A percentile compares a stretch with the other conserved stretches of the same genome.
phyloP scores from a whole-genome alignment of 345 rosid species.

The Gossypium thurberi region DNA sequence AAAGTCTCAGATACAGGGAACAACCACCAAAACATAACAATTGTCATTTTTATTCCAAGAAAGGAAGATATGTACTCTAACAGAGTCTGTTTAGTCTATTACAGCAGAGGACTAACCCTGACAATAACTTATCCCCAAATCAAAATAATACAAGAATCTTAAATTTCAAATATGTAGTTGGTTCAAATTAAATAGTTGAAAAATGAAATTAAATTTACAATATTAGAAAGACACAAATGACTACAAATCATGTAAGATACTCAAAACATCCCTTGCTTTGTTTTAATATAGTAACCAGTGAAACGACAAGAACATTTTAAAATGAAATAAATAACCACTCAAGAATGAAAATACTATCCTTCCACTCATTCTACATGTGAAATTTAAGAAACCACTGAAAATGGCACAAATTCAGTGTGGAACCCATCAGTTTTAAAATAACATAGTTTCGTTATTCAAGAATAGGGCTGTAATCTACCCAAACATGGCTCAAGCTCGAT shows the following conservation, averaged over 20 bases:
- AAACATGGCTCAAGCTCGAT: not conserved
- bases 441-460: not conserved
- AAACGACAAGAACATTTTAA: not conserved
- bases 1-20: constrained; percentile 1
- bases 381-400: not conserved
- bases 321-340: not conserved
- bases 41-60: not conserved
- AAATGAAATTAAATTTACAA: not conserved
- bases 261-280: too few relatives aligned
- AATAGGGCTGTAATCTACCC: not conserved
- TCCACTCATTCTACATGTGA: not conserved
- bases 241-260: too few relatives aligned
- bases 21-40: not conserved
- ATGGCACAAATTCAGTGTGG: not conserved
- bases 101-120: not conserved
- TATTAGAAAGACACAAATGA: too few relatives aligned
- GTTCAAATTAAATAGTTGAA: not conserved
- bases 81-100: constrained; percentile 7
- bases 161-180: not conserved
- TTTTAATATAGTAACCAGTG: not conserved
- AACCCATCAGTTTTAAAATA: not conserved
- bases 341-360: too few relatives aligned
- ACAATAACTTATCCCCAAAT: not conserved
- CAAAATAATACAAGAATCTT: not conserved
- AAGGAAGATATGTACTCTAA: constrained; percentile 3